A percentile compares a stretch with the other conserved stretches of the same genome.
Evolutionary conservation across 1,284 basidiomycete genomes (phyloP).

Genomic region (Xerocomus minutiporus): DNA sequence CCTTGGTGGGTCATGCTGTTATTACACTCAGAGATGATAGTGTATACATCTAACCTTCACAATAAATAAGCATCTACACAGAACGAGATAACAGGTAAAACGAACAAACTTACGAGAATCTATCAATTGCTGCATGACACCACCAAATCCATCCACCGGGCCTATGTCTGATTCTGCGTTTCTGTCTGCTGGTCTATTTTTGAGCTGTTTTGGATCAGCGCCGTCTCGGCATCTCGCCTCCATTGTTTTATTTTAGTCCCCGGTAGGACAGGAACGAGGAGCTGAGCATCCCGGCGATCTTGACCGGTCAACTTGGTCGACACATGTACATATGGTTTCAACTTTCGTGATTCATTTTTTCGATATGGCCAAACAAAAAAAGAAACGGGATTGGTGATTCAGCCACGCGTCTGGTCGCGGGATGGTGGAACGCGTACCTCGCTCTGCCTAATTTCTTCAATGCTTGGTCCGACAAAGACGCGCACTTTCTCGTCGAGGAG

Average conservation of each 20-base stretch:
- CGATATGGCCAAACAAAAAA: background rate
- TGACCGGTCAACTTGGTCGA: slow-evolving; percentile 21
- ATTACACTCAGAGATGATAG: too few species aligned
- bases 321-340: slow-evolving; percentile 44
- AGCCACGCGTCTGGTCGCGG: background rate
- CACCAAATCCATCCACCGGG: background rate
- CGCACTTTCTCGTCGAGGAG: slow-evolving; percentile 79
- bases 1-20: background rate
- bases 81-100: background rate
- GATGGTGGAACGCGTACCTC: slow-evolving; percentile 44
- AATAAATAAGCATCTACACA: background rate
- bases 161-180: background rate
- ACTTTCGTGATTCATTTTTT: slow-evolving; percentile 24
- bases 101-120: slow-evolving; percentile 5
- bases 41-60: background rate
- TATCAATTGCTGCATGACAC: background rate
- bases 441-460: slow-evolving; percentile 59
- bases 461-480: slow-evolving; percentile 75
- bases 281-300: slow-evolving; percentile 26
- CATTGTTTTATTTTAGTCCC: slow-evolving; percentile 28
- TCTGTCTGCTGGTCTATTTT: background rate
- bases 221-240: slow-evolving; percentile 19
- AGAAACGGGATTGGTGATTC: background rate
- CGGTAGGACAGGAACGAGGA: slow-evolving; percentile 24
- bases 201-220: background rate